Percentiles rank a stretch among this genome's conserved stretches.
These are phyloP conservation scores for Rhizophora apiculata DNA, from an alignment of 345 rosid genomes.

Conservation along the genomic window DNA sequence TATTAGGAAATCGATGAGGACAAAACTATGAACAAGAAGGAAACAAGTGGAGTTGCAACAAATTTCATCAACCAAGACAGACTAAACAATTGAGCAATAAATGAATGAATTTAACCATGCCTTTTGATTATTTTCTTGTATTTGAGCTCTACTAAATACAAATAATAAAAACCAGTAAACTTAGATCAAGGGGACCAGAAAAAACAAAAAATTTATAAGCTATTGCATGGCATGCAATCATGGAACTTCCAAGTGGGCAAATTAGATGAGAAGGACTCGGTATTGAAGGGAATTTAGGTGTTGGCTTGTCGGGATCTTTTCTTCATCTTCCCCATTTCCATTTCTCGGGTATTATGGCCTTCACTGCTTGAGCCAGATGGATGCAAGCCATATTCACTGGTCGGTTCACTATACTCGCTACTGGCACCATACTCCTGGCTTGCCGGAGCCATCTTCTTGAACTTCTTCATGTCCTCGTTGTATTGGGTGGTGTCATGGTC, in stretches of 20 bases:
- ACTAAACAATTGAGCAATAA: slow-evolving; percentile 18
- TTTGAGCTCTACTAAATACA: slow-evolving; percentile 24
- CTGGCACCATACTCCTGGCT: slow-evolving; percentile 72
- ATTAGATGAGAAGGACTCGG: not conserved
- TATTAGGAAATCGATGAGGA: not conserved
- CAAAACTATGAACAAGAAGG: not conserved
- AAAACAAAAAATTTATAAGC: not conserved
- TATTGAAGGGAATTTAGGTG: slow-evolving; percentile 15
- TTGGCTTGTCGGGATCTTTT: slow-evolving; percentile 26
- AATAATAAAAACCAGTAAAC: slow-evolving; percentile 1
- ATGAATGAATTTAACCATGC: slow-evolving; percentile 38
- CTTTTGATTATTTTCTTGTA: slow-evolving; percentile 16
- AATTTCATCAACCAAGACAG: slow-evolving; percentile 11
- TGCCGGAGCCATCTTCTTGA: slow-evolving; percentile 61
- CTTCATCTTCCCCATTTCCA: slow-evolving; percentile 68
- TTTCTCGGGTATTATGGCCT: slow-evolving; percentile 55
- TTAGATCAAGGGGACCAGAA: slow-evolving; percentile 1
- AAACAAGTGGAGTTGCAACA: not conserved
- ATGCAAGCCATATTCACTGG: slow-evolving; percentile 67
- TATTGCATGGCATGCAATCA: slow-evolving; percentile 22
- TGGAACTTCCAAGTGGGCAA: slow-evolving; percentile 9
- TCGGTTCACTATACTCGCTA: slow-evolving; percentile 58
- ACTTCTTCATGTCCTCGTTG: slow-evolving; percentile 72
- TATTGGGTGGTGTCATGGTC: slow-evolving; percentile 71
- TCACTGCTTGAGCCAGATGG: slow-evolving; percentile 84